Evolutionary conservation across 331 rosid genomes (phyloP).

Genomic region (Erythrophleum ivorense): DNA sequence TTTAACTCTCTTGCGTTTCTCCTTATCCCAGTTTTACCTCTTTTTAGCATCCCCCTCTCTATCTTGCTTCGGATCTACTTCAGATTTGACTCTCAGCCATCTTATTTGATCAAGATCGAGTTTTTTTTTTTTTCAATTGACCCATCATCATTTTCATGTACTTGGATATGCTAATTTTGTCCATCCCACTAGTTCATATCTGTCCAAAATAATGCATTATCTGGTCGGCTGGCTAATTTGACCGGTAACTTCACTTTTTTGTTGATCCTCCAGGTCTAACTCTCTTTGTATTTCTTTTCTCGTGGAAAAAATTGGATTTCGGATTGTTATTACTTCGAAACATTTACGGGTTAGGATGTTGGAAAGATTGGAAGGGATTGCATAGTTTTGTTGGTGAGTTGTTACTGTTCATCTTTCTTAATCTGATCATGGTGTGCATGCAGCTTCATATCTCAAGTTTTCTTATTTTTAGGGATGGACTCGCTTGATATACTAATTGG

Average conservation of each 20-base stretch:
- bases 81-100: slow-evolving; percentile 47
- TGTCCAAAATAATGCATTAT: slow-evolving; percentile 35
- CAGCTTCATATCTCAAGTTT: slow-evolving; percentile 25
- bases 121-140: slow-evolving; percentile 43
- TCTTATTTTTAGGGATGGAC: slow-evolving; percentile 6
- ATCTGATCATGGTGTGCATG: slow-evolving; percentile 54
- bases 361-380: slow-evolving; percentile 18
- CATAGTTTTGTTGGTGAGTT: slow-evolving; percentile 32
- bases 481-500: slow-evolving; percentile 31
- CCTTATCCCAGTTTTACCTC: slow-evolving; percentile 35
- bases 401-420: slow-evolving; percentile 32
- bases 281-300: slow-evolving; percentile 22
- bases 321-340: not conserved
- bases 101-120: slow-evolving; percentile 57
- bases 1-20: slow-evolving; percentile 37
- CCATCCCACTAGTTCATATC: slow-evolving; percentile 15
- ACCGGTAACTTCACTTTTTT: slow-evolving; percentile 33
- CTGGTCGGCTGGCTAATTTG: slow-evolving; percentile 17
- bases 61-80: slow-evolving; percentile 66
- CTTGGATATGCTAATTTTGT: slow-evolving; percentile 28
- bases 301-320: not conserved
- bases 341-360: not conserved
- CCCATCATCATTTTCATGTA: slow-evolving; percentile 38
- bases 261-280: slow-evolving; percentile 20
- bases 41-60: slow-evolving; percentile 57